Base-by-base conservation (phyloP, 306 rosid species). In the Vicia villosa region DNA sequence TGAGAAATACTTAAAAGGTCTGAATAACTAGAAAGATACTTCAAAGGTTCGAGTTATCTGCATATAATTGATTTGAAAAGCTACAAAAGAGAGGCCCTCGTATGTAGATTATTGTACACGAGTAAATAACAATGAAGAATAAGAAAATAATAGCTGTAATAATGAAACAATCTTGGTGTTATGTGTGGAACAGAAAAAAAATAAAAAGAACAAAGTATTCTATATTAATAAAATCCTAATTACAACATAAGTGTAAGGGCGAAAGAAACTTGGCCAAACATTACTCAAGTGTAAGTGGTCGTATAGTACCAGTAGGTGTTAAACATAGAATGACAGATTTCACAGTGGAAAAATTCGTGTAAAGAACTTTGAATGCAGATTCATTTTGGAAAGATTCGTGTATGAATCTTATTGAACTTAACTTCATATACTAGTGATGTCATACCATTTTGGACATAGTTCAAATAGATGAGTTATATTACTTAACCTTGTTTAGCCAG, bases 401-500 rank as follows among this genome's bases (percentile, higher is more conserved):
- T 51, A 20, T 19, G 57, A 51, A 19, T 51, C 57, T 19, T 20
- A 51, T 51, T 51, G 57, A 52, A 52, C 59, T 52, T 5, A 52
- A 54, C 36, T 54, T 54, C 17, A 12, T 54, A 22, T 21, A 54
- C 34, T 54, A 21, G 34, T 54, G 34, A 54, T 51, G 9, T 10
- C 21, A 20, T 51, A 51, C 30, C n/a, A 51, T 51, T 20, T 51
- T 51, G 57, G 28, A 9, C 57, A 51, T 50, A 10, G 20, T 51
- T 51, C 57, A 20, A 19, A 10, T 50, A 11, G 30, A 19, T 10
- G n/a, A 51, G 57, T 21, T n/a, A n/a, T 19, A 51, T 51, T 54
- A 22, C 60, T 22, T 21, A 12, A 54, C 24, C 34, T 21, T 54
- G 60, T 24, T 54, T 54, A 21, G 60, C 60, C 36, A 22, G n/a